A percentile compares a stretch with the other conserved stretches of the same genome.
phyloP scores from a whole-genome alignment of 1,139 yeast genomes.

The Blastobotrys apis region DNA sequence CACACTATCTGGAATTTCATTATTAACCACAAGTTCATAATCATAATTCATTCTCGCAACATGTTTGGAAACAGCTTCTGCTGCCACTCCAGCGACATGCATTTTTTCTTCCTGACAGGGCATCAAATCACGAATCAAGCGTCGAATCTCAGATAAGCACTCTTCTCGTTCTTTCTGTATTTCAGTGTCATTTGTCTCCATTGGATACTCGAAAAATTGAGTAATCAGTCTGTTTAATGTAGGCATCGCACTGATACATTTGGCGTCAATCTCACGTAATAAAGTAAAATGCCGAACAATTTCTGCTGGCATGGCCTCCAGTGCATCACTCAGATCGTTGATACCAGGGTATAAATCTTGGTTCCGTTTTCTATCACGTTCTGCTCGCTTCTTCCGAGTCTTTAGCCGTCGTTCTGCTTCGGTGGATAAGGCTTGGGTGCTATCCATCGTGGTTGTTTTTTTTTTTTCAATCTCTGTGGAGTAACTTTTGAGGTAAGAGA shows the following conservation, averaged over 20 bases:
- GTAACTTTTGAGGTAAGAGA: not conserved
- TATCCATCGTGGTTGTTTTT: not conserved
- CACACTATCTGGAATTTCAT: slow-evolving; percentile 62
- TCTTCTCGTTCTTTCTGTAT: slow-evolving; percentile 34
- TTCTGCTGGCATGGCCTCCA: slow-evolving; percentile 86
- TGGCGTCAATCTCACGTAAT: slow-evolving; percentile 90
- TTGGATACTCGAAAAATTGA: slow-evolving; percentile 41
- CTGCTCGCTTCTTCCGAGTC: slow-evolving; percentile 6
- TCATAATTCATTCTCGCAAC: slow-evolving; percentile 73
- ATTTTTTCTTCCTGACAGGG: slow-evolving; percentile 95
- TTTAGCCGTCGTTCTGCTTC: slow-evolving; percentile 7
- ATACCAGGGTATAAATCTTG: slow-evolving; percentile 64
- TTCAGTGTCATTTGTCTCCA: slow-evolving; percentile 15
- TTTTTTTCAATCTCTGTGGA: not conserved
- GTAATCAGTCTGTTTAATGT: slow-evolving; percentile 56
- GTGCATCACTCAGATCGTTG: slow-evolving; percentile 85
- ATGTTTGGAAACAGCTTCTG: slow-evolving; percentile 69
- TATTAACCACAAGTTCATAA: slow-evolving; percentile 62
- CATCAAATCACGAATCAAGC: slow-evolving; percentile 55
- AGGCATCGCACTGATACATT: slow-evolving; percentile 76
- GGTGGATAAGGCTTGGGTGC: not conserved
- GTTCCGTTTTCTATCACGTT: slow-evolving; percentile 4
- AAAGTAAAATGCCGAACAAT: slow-evolving; percentile 81
- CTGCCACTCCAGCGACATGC: slow-evolving; percentile 93
- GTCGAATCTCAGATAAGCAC: slow-evolving; percentile 38